These are phyloP conservation scores for Pythium angustatum DNA, from an alignment of 352 stramenopile genomes.

Conservation along the genomic window DNA sequence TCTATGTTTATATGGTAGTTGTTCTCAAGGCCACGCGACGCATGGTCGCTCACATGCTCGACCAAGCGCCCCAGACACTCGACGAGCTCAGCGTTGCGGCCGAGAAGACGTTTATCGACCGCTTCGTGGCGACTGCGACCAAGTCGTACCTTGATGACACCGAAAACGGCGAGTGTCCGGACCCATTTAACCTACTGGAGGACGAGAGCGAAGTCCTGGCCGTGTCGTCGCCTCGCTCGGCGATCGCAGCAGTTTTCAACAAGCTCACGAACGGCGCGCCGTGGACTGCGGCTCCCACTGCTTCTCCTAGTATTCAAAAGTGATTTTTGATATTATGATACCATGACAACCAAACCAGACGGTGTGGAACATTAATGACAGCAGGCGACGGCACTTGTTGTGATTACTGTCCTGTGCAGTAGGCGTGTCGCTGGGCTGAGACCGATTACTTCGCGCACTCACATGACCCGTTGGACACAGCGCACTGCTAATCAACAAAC, in stretches of 20 bases:
- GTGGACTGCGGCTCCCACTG: background rate
- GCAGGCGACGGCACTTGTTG: too few species aligned
- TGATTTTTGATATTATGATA: too few species aligned
- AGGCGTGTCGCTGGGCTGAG: too few species aligned
- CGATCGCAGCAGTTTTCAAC: constrained; percentile 13
- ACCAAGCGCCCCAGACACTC: constrained; percentile 51
- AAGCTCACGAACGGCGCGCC: constrained; percentile 16
- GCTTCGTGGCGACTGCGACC: constrained; percentile 61
- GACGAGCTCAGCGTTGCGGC: constrained; percentile 52
- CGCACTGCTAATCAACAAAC: too few species aligned
- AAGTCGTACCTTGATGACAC: constrained; percentile 55
- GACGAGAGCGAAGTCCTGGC: constrained; percentile 54
- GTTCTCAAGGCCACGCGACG: constrained; percentile 74
- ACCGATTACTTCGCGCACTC: too few species aligned
- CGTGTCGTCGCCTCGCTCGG: constrained; percentile 26
- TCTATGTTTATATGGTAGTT: constrained; percentile 36
- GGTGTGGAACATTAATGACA: too few species aligned
- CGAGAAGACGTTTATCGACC: constrained; percentile 68
- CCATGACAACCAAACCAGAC: too few species aligned
- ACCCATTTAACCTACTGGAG: constrained; percentile 64
- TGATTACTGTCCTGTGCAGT: too few species aligned
- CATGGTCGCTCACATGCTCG: constrained; percentile 59
- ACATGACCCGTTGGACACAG: too few species aligned
- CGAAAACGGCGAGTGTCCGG: constrained; percentile 74
- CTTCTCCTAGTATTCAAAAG: background rate